These are phyloP conservation scores for Pythium rhizo-oryzae DNA, from an alignment of 352 stramenopile genomes.

Conservation along the genomic window DNA sequence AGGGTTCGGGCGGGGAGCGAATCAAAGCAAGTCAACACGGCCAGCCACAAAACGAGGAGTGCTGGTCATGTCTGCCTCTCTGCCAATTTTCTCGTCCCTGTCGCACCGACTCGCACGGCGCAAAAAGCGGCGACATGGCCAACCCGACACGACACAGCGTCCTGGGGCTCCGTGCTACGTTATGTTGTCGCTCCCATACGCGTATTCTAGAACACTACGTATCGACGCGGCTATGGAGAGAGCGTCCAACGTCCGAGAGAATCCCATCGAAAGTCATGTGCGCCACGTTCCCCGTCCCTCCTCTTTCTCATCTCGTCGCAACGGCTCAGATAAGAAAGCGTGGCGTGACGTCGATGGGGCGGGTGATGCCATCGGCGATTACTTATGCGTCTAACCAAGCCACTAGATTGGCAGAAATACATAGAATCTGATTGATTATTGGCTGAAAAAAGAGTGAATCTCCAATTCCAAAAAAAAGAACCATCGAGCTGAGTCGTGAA, in stretches of 20 bases:
- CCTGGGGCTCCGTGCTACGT: no score
- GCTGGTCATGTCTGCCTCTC: slow-evolving; percentile 8
- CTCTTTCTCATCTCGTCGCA: not conserved
- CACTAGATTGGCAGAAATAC: not conserved
- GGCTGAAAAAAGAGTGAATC: not conserved
- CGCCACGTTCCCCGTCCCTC: not conserved
- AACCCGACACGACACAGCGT: not conserved
- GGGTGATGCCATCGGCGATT: not conserved
- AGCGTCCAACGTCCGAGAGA: no score
- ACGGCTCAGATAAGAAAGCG: not conserved
- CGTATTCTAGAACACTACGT: no score
- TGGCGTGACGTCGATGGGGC: not conserved
- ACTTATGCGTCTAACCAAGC: not conserved
- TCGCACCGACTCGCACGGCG: not conserved
- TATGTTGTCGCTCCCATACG: no score
- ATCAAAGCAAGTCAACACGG: slow-evolving; percentile 7
- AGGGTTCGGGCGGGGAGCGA: slow-evolving; percentile 9
- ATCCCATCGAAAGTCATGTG: not conserved
- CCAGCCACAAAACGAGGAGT: not conserved
- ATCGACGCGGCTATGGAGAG: no score
- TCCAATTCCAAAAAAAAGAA: slow-evolving; percentile 4
- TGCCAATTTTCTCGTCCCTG: slow-evolving; percentile 2
- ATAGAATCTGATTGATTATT: not conserved
- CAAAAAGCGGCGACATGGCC: not conserved
- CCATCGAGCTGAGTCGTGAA: not conserved